Base-by-base conservation (phyloP, 2,329 filamentous ascomycete genomes). In the Ilyonectria sp. region DNA sequence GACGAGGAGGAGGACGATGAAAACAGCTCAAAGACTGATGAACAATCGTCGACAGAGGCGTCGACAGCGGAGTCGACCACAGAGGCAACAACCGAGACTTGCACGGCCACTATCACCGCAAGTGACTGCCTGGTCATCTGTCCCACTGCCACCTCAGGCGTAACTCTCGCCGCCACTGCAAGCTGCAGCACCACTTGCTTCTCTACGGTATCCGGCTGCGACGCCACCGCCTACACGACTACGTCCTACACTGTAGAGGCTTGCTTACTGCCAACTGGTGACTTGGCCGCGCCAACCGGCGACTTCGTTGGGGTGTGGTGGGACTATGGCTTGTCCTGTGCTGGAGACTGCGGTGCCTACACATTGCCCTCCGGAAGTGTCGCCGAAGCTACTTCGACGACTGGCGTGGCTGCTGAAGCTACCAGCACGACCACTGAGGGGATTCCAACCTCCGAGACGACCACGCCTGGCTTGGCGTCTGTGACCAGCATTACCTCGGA, bases 81-180 rank as follows among this genome's bases (percentile, higher is more conserved):
- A 21, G 47, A 50, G 47, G 13, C 47, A 26, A 55, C 52, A 15
- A 55, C 52, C 2, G 52, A 55, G 31, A 33, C 52, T 15, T 23
- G 33, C 29, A 35, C 52, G n/a, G 31, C 52, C 52, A 55, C 52
- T 13, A 23, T 21, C 52, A 55, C 52, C 1, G 40, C 40, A 44
- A 44, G 40, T 8, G 40, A 44, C 40, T 44, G 40, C 40, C 6
- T 44, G n/a, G 40, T 19, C n/a, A 44, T 44, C 40, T 44, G 40
- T 21, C 40, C 40, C 40, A 44, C 40, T 2, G 17, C 40, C 1
- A 44, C n/a, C 17, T 44, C 40, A 4, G 40, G 40, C 40, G 40
- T n/a, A 44, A 44, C 40, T 17, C 7, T 19, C 40, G n/a, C 40
- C n/a, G 40, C 40, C 40, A 44, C 40, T 8, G 40, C 17, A 19